Conservation (phyloP, 768 basidiomycete species). For the Clitopilus hobsonii region DNA sequence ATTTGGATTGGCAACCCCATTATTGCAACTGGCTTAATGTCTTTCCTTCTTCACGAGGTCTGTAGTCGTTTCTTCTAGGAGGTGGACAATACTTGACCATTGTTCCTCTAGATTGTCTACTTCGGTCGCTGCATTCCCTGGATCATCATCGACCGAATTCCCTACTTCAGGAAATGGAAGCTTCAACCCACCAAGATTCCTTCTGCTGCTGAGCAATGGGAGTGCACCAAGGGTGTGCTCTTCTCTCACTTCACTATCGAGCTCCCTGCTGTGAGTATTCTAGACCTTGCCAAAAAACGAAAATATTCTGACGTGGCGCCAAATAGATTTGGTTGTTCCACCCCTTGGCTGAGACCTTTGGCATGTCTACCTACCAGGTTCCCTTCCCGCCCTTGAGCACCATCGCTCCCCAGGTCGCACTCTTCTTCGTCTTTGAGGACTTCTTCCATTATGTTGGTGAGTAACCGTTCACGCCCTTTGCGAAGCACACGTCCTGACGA, state of each 20-base stretch:
- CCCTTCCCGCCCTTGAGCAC: conserved; percentile 75
- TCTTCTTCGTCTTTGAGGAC: conserved; percentile 97
- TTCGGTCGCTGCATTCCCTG: conserved; percentile 94
- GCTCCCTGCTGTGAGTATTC: conserved; percentile 69
- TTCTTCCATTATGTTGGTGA: conserved; percentile 86
- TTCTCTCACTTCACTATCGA: conserved; percentile 96
- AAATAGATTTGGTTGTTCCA: conserved; percentile 86
- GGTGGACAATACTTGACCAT: background rate
- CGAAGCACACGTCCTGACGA: background rate
- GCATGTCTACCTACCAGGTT: conserved; percentile 90
- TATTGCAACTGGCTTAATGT: conserved; percentile 90
- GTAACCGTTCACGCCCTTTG: conserved; percentile 14
- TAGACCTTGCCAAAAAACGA: no score
- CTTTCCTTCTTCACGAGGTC: conserved; percentile 93
- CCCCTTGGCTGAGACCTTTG: conserved; percentile 80
- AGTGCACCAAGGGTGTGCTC: conserved; percentile 91
- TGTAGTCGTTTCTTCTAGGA: conserved; percentile 18
- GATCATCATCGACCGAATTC: conserved; percentile 92
- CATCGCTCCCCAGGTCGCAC: conserved; percentile 71
- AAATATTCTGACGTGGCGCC: background rate
- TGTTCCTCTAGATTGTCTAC: conserved; percentile 70
- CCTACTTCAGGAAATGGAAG: conserved; percentile 93
- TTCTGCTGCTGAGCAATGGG: conserved; percentile 82
- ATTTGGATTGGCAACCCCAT: conserved; percentile 82
- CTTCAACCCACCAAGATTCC: conserved; percentile 86